phyloP scores from a whole-genome alignment of 2,329 filamentous ascomycete species.

The Claviceps sp. region DNA sequence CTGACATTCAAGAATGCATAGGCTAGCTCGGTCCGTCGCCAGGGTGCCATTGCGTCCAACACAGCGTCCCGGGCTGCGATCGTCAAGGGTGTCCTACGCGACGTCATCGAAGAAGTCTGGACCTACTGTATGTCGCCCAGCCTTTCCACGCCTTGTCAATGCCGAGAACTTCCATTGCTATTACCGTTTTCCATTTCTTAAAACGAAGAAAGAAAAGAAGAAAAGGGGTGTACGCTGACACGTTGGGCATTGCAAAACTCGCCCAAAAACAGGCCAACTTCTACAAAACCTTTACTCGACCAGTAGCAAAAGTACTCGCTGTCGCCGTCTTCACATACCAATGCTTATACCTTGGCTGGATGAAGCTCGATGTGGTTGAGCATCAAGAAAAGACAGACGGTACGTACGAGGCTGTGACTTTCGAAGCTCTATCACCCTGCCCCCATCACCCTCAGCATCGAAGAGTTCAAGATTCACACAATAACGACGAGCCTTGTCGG shows the following conservation, averaged over 20 bases:
- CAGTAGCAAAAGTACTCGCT: slow-evolving; percentile 60
- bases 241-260: neutral
- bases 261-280: slow-evolving; percentile 40
- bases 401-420: slow-evolving; percentile 28
- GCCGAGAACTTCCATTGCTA: no score
- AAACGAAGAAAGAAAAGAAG: neutral
- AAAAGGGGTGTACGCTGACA: neutral
- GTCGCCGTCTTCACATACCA: slow-evolving; percentile 70
- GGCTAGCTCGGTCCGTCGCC: neutral
- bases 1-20: neutral
- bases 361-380: slow-evolving; percentile 61
- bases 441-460: no score
- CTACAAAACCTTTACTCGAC: slow-evolving; percentile 62
- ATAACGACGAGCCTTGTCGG: no score
- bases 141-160: no score
- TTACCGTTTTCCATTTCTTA: no score
- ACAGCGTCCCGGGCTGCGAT: neutral
- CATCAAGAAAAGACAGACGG: slow-evolving; percentile 44
- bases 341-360: slow-evolving; percentile 60
- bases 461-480: no score
- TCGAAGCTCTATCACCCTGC: no score
- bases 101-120: slow-evolving; percentile 13
- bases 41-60: neutral
- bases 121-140: slow-evolving; percentile 11
- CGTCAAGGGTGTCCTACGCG: slow-evolving; percentile 11